These are phyloP conservation scores for Yamadazyma paraphyllophila DNA, from an alignment of 805 yeast genomes.

Conservation along the genomic window DNA sequence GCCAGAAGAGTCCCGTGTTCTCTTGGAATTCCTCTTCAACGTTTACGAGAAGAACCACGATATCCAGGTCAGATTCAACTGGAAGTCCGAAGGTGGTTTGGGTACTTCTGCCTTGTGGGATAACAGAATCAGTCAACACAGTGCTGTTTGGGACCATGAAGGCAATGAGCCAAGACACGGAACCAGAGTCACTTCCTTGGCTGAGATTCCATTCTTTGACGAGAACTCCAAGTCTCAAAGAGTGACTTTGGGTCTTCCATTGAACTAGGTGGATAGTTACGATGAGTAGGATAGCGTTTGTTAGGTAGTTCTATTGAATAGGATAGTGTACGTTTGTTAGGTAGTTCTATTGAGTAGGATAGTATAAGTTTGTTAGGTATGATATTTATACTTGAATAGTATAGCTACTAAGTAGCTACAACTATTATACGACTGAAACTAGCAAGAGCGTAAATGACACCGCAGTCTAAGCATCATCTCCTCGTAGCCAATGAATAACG, in stretches of 20 bases:
- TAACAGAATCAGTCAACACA: slow-evolving; percentile 53
- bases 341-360: no score
- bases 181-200: slow-evolving; percentile 48
- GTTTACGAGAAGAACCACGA: slow-evolving; percentile 52
- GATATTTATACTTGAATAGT: no score
- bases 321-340: no score
- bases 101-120: slow-evolving; percentile 61
- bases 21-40: slow-evolving; percentile 45
- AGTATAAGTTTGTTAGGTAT: no score
- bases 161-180: slow-evolving; percentile 47
- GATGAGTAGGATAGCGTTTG: no score
- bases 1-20: slow-evolving; percentile 47
- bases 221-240: slow-evolving; percentile 50
- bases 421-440: no score
- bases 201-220: slow-evolving; percentile 52
- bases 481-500: no score
- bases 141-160: slow-evolving; percentile 51
- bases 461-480: no score
- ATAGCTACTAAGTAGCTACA: no score
- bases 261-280: slow-evolving; percentile 2
- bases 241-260: slow-evolving; percentile 43
- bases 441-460: no score
- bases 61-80: slow-evolving; percentile 52
- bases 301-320: no score
- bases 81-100: slow-evolving; percentile 42